phyloP scores from a whole-genome alignment of 768 basidiomycete species.

The Podaxis mareebaensis region DNA sequence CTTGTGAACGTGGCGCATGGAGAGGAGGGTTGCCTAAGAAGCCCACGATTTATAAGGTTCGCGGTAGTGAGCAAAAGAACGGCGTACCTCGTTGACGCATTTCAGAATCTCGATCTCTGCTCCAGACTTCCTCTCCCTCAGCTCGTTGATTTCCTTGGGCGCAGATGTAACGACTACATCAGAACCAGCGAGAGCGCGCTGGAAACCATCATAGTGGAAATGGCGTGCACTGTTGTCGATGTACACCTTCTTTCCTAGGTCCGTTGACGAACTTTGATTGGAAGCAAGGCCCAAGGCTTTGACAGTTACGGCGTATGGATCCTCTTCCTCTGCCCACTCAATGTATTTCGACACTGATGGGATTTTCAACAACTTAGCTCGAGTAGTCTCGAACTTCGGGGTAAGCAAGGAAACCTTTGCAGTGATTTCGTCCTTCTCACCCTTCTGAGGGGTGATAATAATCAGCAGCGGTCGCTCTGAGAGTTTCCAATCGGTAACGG shows the following conservation, averaged over 20 bases:
- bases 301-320: slow-evolving; percentile 59
- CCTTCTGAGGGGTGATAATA: slow-evolving; percentile 48
- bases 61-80: not conserved
- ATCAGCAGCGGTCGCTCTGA: slow-evolving; percentile 81
- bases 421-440: slow-evolving; percentile 22
- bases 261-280: not conserved
- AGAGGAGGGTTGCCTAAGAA: slow-evolving; percentile 70
- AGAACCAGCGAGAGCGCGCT: slow-evolving; percentile 38
- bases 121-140: slow-evolving; percentile 74
- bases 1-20: slow-evolving; percentile 65
- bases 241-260: slow-evolving; percentile 42
- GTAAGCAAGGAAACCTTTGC: slow-evolving; percentile 65
- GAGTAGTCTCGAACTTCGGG: slow-evolving; percentile 73
- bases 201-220: slow-evolving; percentile 67
- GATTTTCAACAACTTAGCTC: slow-evolving; percentile 62
- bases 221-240: slow-evolving; percentile 62
- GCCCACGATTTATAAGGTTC: not conserved
- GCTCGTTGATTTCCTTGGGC: slow-evolving; percentile 50
- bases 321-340: slow-evolving; percentile 67
- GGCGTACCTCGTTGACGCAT: slow-evolving; percentile 75
- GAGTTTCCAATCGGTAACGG: slow-evolving; percentile 59
- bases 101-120: slow-evolving; percentile 71
- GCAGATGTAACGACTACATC: slow-evolving; percentile 43
- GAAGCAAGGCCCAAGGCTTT: slow-evolving; percentile 24
- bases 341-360: slow-evolving; percentile 47